Base-by-base conservation (phyloP, 768 basidiomycete species). In the Tricholoma hemisulphureum region DNA sequence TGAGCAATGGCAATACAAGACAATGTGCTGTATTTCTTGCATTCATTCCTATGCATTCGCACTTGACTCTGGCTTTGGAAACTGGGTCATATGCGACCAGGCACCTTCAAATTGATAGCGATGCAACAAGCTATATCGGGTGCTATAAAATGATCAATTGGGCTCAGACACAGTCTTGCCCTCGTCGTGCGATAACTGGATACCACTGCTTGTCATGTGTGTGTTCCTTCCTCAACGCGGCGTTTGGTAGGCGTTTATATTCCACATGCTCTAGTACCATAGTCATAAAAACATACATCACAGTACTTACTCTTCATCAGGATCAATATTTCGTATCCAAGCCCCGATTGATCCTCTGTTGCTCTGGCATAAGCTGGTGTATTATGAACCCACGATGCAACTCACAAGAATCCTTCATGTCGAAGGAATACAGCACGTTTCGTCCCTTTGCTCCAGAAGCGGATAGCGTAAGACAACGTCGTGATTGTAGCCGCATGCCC, bases 391-490 rank as follows among this genome's bases (percentile, higher is more conserved):
- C 59, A 37, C 43, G 53, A 51, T 24, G 46, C 34, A 43, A 86
- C 91, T 77, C 73, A 95, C 91, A 98, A 74, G 79, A 98, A 98
- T 3, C 96, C 97, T 77, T 99, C 97, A 65, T 99, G 97, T 59
- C 97, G 86, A 61, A 99, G 80, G 80, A 99, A 99, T 63, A 98
- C 79, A 39, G 97, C 97, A 37, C 93, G 86, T 73, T 98, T 98
- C 29, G 88, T 95, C 0, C 97, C 97, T 70, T 95, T 96, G 66
- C 93, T 95, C 97, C 97, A 99, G 77, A 98, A 99, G 16, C 97
- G 87, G 73, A 99, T 98, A 20, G 97, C 97, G 74, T 99, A 99
- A 20, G 97, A 98, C 52, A 98, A 80, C 16, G 97, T 98, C 16
- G 93, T 89, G 67, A 99, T 95, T 28, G 97, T 99, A 31, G 95